Percentiles rank a stretch among this genome's conserved stretches.
Evolutionary conservation across 768 basidiomycete species (phyloP).

Genomic region (Termitomyces sp.): DNA sequence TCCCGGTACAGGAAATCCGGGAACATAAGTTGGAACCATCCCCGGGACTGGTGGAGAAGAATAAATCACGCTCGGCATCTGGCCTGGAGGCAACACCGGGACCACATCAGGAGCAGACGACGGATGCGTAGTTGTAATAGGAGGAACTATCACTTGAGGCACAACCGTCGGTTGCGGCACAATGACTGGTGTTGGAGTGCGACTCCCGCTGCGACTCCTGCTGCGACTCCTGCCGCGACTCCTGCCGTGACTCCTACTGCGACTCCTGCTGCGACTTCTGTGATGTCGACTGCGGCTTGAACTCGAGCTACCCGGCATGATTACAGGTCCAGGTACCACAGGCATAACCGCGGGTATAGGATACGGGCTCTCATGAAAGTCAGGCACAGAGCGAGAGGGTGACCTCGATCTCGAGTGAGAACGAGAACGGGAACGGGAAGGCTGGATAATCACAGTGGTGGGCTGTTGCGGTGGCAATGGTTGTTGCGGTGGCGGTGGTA

Average conservation of each 20-base stretch:
- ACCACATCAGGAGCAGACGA: neutral
- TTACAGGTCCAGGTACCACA: neutral
- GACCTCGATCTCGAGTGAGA: neutral
- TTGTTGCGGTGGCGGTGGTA: neutral
- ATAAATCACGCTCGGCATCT: neutral
- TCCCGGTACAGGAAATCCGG: neutral
- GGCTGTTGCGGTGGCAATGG: neutral
- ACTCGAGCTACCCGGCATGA: neutral
- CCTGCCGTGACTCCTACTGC: neutral
- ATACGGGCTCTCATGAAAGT: neutral
- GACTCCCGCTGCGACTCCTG: neutral
- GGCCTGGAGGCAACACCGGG: neutral
- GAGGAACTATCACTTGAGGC: neutral
- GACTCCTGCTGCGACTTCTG: neutral
- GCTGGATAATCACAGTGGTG: neutral
- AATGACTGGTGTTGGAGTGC: neutral
- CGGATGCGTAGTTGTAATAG: neutral
- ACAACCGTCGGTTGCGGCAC: neutral
- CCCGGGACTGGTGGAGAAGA: neutral
- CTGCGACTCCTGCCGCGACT: neutral
- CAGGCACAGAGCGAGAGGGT: neutral
- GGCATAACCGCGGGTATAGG: neutral
- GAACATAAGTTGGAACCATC: neutral
- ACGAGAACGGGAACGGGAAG: constrained; percentile 1
- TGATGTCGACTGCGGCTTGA: neutral